Base-by-base conservation (phyloP, 2,329 filamentous ascomycete genomes). In the Endocalyx cinctus region DNA sequence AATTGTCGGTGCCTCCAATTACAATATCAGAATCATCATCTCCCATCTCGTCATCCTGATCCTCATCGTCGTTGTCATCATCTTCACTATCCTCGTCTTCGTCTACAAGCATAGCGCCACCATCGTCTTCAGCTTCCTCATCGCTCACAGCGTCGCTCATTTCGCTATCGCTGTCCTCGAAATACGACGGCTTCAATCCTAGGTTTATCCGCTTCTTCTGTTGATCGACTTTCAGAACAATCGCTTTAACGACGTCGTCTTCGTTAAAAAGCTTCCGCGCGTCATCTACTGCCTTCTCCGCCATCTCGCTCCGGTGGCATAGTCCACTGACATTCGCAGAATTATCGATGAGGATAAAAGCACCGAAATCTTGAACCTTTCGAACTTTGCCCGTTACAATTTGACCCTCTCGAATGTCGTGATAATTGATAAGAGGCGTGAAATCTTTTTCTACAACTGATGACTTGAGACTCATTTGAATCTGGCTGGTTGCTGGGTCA, bases 341-440 rank as follows among this genome's bases (percentile, higher is more conserved):
- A 39, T 84, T 80, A 58, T 96, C 87, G 14, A 98, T 69, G 27
- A 94, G 77, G 48, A 98, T 84, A 58, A 98, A 98, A 5, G 90
- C 90, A 45, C 92, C 92, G 57, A 89, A 98, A 19, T 95, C 85
- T 53, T 94, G 87, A 3, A 97, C 88, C 61, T 94, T 95, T 50
- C 89, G 82, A 35, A 98, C 79, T 55, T 87, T 94, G 30, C 89
- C 92, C 10, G 86, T 94, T 20, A 98, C 74, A 19, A 88, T 67
- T 59, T 94, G 85, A 6, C 88, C 89, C 41, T 75, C 67, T 53
- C 83, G 78, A 36, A 97, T 68, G 47, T 94, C 86, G n/a, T 72
- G 70, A 42, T 90, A 83, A 1, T 75, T 81, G n/a, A 82, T 58
- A 2, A 79, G 81, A 15, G 84, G 77, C 27, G 79, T 77, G 59